Base-by-base conservation (phyloP, 2,329 filamentous ascomycete genomes). In the Fusarium sp. region DNA sequence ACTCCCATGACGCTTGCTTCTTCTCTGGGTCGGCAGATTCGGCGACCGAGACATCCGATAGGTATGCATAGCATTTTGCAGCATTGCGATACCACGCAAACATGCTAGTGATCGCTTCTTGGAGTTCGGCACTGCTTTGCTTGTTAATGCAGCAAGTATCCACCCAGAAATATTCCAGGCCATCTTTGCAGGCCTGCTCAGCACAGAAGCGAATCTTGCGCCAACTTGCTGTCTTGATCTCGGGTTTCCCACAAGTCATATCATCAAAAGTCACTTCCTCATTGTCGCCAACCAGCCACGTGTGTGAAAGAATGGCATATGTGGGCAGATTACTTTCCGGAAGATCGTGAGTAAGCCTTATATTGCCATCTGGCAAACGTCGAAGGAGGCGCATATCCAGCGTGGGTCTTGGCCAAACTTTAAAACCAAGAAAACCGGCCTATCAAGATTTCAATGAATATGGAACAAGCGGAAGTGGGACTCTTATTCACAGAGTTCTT, bases 81-180 rank as follows among this genome's bases (percentile, higher is more conserved):
- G 63, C 48, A 25, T 47, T 67, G n/a, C 55, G 45, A 32, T 70
- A 70, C 67, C 61, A 70, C 20, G 44, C 23, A 43, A 62, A 67
- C 63, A 70, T 70, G 7, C 59, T 64, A 32, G 64, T 67, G 22
- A 67, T 70, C 0, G 67, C 61, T 52, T 70, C 67, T 22, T 39
- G 49, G 15, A 62, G 56, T 48, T 70, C 63, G 14, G 64, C 45
- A 15, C 55, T 62, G 32, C 57, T 67, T 4, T 56, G 46, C 32
- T 70, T 67, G 37, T 70, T 60, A 48, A 70, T 67, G 32, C 63
- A 65, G 56, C 63, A 67, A 6, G 59, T 67, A 43, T 69, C 66
- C 4, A 57, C 56, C 66, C 66, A 68, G 10, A 60, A 37, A 37
- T 67, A 67, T 23, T 63, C 32, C n/a, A 67, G 44, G 17, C 45